These are phyloP conservation scores for Blastobotrys capitulatus DNA, from an alignment of 1,139 yeast species.

Conservation along the genomic window DNA sequence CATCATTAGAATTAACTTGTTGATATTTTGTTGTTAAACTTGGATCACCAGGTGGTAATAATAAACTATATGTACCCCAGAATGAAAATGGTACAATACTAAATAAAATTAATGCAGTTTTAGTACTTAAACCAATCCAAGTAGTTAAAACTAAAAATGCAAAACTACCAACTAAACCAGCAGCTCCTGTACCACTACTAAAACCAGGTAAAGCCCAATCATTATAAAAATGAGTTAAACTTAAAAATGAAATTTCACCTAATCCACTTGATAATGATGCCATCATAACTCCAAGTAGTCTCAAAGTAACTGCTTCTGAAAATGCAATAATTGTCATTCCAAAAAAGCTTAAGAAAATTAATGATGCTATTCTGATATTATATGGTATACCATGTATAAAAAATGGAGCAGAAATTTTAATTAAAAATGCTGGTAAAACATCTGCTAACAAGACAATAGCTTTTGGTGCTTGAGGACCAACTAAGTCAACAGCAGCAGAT, in stretches of 20 bases:
- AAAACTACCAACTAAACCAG: slow-evolving; percentile 80
- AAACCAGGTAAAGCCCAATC: slow-evolving; percentile 70
- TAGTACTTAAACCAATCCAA: slow-evolving; percentile 43
- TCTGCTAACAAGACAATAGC: slow-evolving; percentile 83
- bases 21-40: slow-evolving; percentile 9
- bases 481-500: slow-evolving; percentile 88
- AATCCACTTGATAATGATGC: slow-evolving; percentile 85
- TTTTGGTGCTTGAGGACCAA: slow-evolving; percentile 78
- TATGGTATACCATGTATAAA: slow-evolving; percentile 66
- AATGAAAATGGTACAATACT: slow-evolving; percentile 30
- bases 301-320: slow-evolving; percentile 32
- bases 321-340: slow-evolving; percentile 76
- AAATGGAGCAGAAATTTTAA: slow-evolving; percentile 75
- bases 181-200: slow-evolving; percentile 94
- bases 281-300: slow-evolving; percentile 64
- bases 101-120: slow-evolving; percentile 43
- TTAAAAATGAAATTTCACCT: slow-evolving; percentile 86
- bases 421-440: slow-evolving; percentile 70
- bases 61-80: slow-evolving; percentile 18
- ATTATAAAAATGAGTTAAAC: slow-evolving; percentile 61
- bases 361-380: slow-evolving; percentile 43
- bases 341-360: slow-evolving; percentile 55
- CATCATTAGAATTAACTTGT: not conserved
- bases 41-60: slow-evolving; percentile 18
- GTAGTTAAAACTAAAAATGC: slow-evolving; percentile 52